Percentiles rank a stretch among this genome's conserved stretches.
Conservation (phyloP, 2,329 filamentous ascomycete species). For the Allantophomopsis lycopodina region DNA sequence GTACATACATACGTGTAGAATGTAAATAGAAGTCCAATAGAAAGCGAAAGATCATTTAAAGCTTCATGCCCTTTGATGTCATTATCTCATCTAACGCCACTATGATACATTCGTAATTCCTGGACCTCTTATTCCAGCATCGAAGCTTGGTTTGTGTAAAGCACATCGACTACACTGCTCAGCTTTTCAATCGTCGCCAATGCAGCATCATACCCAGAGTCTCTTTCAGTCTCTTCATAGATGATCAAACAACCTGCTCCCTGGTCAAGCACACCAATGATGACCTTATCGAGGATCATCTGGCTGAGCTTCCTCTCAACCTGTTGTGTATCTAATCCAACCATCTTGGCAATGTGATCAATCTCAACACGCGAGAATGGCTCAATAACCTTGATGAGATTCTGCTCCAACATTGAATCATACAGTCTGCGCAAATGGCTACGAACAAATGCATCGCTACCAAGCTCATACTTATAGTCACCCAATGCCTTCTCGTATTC, state of each 20-base stretch:
- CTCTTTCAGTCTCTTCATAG: constrained; percentile 86
- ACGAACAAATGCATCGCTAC: constrained; percentile 88
- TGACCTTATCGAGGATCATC: constrained; percentile 99
- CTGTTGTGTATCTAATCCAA: constrained; percentile 87
- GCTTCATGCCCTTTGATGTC: background rate
- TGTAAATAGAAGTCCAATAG: too few relatives aligned
- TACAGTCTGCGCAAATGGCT: constrained; percentile 93
- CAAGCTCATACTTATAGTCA: constrained; percentile 84
- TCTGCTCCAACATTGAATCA: constrained; percentile 98
- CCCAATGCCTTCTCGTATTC: constrained; percentile 92
- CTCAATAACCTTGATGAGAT: constrained; percentile 98
- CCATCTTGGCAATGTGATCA: constrained; percentile 93
- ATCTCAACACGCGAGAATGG: constrained; percentile 97
- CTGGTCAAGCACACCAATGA: constrained; percentile 93
- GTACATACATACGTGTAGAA: too few relatives aligned
- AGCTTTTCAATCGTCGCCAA: constrained; percentile 93
- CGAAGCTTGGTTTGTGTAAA: constrained; percentile 96
- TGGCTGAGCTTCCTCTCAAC: constrained; percentile 97
- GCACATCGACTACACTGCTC: constrained; percentile 89
- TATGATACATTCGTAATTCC: constrained; percentile 3
- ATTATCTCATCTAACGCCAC: background rate
- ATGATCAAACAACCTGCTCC: constrained; percentile 96
- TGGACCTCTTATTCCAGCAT: constrained; percentile 59
- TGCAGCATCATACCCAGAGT: constrained; percentile 88
- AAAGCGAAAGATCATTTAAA: too few relatives aligned